Evolutionary conservation across 805 yeast genomes (phyloP).

Genomic region (Saccharomycopsis guyanensis): DNA sequence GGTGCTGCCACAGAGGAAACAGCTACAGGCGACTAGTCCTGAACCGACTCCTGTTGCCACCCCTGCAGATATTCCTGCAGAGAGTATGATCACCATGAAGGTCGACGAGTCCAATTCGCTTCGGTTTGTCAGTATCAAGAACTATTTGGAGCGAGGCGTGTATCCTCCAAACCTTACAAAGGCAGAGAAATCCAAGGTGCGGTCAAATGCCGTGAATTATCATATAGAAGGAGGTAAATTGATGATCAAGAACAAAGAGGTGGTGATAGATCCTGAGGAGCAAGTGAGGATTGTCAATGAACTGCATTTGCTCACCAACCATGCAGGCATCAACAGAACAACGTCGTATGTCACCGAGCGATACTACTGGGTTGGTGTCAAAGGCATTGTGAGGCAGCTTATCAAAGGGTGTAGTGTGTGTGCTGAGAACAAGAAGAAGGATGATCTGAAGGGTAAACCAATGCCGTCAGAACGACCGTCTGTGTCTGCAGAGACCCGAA

Average conservation of each 20-base stretch:
- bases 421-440: background rate
- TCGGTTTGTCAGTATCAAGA: slow-evolving; percentile 69
- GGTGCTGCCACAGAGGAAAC: no score
- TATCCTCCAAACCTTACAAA: slow-evolving; percentile 81
- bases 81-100: slow-evolving; percentile 1
- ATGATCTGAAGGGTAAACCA: background rate
- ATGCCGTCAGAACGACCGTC: background rate
- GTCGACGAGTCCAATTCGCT: slow-evolving; percentile 3
- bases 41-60: no score
- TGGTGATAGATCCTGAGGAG: slow-evolving; percentile 65
- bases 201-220: slow-evolving; percentile 77
- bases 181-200: slow-evolving; percentile 77
- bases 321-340: slow-evolving; percentile 84
- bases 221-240: slow-evolving; percentile 62
- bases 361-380: slow-evolving; percentile 88
- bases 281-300: slow-evolving; percentile 71
- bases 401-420: slow-evolving; percentile 54
- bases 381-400: slow-evolving; percentile 76
- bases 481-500: background rate
- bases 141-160: slow-evolving; percentile 72
- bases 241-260: slow-evolving; percentile 72
- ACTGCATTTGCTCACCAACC: slow-evolving; percentile 53
- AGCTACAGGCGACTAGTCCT: no score
- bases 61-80: background rate
- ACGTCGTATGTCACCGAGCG: slow-evolving; percentile 69